phyloP scores from a whole-genome alignment of 345 rosid species.

The Hibiscus tridactylites region DNA sequence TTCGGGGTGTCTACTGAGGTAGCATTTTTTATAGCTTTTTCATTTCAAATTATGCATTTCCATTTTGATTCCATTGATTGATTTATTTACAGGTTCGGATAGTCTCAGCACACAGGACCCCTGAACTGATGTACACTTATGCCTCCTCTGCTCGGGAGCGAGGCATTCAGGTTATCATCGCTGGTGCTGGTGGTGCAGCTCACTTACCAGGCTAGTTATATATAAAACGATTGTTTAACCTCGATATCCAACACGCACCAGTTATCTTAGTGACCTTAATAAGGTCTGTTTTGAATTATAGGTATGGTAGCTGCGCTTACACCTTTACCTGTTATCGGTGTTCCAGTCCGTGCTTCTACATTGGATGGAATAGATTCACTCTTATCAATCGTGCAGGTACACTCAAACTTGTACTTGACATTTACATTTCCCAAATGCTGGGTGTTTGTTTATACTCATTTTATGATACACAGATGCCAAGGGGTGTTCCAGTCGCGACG shows the following conservation, averaged over 20 bases:
- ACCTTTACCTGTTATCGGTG: constrained; percentile 87
- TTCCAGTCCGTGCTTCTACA: constrained; percentile 77
- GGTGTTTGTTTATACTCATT: background rate
- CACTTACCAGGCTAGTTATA: constrained; percentile 72
- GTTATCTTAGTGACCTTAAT: background rate
- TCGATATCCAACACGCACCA: background rate
- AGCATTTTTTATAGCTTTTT: background rate
- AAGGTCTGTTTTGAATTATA: constrained; percentile 19
- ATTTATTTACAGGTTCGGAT: constrained; percentile 52
- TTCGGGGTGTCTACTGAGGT: constrained; percentile 82
- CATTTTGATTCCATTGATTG: background rate
- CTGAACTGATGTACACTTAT: constrained; percentile 80
- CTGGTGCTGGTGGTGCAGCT: constrained; percentile 99
- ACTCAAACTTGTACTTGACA: background rate
- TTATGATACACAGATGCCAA: constrained; percentile 68
- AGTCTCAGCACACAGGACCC: constrained; percentile 90
- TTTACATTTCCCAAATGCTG: background rate
- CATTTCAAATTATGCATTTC: background rate
- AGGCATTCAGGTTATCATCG: constrained; percentile 78
- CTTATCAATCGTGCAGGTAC: constrained; percentile 88
- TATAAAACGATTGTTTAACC: background rate
- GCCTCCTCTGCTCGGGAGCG: constrained; percentile 59
- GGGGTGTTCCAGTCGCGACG: constrained; percentile 93
- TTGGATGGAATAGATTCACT: constrained; percentile 92
- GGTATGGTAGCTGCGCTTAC: constrained; percentile 97